phyloP scores from a whole-genome alignment of 2,329 filamentous ascomycete genomes.

The Penicillium sumatraense region DNA sequence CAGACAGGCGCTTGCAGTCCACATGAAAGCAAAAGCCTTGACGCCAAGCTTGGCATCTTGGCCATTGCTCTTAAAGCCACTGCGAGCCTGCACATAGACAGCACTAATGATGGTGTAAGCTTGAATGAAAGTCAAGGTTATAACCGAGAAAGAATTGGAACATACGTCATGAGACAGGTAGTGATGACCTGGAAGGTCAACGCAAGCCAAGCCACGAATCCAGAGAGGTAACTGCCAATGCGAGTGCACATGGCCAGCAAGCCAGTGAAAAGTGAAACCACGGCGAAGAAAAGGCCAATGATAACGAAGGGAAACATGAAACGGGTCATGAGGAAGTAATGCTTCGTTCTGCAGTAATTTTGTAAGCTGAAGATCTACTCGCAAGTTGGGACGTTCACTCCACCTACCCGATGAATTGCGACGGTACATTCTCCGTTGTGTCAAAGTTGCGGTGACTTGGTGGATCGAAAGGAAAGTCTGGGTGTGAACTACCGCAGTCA shows the following conservation, averaged over 20 bases:
- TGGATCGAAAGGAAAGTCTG: constrained; percentile 69
- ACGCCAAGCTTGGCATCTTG: constrained; percentile 57
- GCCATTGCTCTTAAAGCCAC: constrained; percentile 57
- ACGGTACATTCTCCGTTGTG: constrained; percentile 58
- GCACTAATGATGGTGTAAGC: constrained; percentile 49
- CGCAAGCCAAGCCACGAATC: constrained; percentile 57
- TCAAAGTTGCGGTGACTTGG: constrained; percentile 61
- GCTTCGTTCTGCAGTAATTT: constrained; percentile 54
- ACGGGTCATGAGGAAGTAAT: constrained; percentile 83
- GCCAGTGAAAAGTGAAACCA: constrained; percentile 51
- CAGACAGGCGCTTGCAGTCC: constrained; percentile 60
- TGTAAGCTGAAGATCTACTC: background rate
- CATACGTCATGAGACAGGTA: constrained; percentile 67
- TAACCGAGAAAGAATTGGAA: constrained; percentile 18
- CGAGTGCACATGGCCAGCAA: constrained; percentile 57
- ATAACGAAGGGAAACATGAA: constrained; percentile 94
- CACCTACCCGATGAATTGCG: constrained; percentile 58
- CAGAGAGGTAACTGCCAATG: constrained; percentile 56
- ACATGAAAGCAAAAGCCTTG: constrained; percentile 66
- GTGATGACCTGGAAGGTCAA: constrained; percentile 63
- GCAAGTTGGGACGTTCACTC: constrained; percentile 3
- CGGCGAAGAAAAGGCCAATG: constrained; percentile 77
- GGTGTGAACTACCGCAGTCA: constrained; percentile 68
- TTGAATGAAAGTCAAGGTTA: background rate
- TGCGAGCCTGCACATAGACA: constrained; percentile 62